Evolutionary conservation across 371 early-diverging fungal genomes (phyloP).

Genomic region (Rhizopus stolonifer): DNA sequence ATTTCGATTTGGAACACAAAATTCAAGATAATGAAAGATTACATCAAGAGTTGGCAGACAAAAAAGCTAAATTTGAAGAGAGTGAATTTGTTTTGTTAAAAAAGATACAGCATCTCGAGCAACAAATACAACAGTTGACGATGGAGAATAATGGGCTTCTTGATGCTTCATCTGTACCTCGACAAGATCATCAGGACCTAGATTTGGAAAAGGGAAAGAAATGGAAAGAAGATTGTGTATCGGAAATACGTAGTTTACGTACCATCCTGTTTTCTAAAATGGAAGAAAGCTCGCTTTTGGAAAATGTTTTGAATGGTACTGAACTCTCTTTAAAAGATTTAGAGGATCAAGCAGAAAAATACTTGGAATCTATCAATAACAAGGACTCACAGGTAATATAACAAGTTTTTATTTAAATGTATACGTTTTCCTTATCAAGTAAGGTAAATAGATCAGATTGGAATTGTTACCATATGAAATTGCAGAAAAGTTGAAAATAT

Average conservation of each 20-base stretch:
- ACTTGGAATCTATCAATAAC: conserved; percentile 31
- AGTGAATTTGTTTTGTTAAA: conserved; percentile 50
- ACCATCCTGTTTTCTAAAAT: conserved; percentile 42
- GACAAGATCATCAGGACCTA: too few relatives aligned
- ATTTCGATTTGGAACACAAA: conserved; percentile 53
- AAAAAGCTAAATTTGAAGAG: conserved; percentile 30
- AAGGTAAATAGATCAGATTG: conserved; percentile 12
- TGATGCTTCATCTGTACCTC: too few relatives aligned
- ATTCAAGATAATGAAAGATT: conserved; percentile 63
- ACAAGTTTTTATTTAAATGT: too few relatives aligned
- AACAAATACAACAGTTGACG: conserved; percentile 35
- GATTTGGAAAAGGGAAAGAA: too few relatives aligned
- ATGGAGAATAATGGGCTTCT: neutral
- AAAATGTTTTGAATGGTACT: conserved; percentile 6
- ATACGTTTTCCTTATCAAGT: too few relatives aligned
- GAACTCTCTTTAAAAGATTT: conserved; percentile 34
- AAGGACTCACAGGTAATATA: neutral
- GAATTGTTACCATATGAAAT: conserved; percentile 36
- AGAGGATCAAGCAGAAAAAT: conserved; percentile 37
- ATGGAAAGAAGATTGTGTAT: conserved; percentile 28
- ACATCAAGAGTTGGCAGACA: conserved; percentile 10
- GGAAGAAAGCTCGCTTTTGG: conserved; percentile 23
- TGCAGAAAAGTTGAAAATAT: conserved; percentile 32
- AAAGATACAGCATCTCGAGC: conserved; percentile 58
- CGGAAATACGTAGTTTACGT: conserved; percentile 44